Evolutionary conservation across 352 stramenopile species (phyloP), one percentile per base, ranked within the genome.

Genomic region (Globisporangium paddicum): DNA sequence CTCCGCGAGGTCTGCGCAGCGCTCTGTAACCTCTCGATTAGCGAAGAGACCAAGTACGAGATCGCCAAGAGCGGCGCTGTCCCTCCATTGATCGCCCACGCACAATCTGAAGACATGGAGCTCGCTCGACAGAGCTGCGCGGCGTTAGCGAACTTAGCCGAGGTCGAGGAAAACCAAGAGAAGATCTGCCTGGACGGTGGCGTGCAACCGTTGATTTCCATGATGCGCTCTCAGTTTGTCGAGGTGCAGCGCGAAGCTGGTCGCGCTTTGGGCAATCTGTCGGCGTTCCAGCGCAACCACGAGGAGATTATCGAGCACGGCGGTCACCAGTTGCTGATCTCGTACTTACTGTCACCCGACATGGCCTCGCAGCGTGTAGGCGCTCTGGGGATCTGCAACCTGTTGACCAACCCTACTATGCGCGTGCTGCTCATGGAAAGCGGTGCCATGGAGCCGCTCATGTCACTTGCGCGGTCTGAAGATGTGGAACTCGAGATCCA

Each of bases 31-130:
- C 76, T 99, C 28, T 97, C 93, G 6, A 72, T 97, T 34, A 93
- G 86, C 32, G 95, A 98, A 51, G 95, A 99, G 66, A 98, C 96
- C 65, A 98, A 98, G 70, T 98, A 98, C 61, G 96, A 98, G 68
- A 96, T 99, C 37, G 84, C 89, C 18, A 98, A 98, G 64, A 96
- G 80, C 49, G 96, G 96, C 3, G 89, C 88, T 4, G 83, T 98
- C 14, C 56, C 84, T 13, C 86, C 91, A 19, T 74, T 99, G 2
- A 94, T 98, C 34, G 72, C 78, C 5, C 87, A 97, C 41, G 93
- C 96, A 11, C 84, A 97, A 65, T 97, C 81, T 7, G 93, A 98
- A 64, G 95, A 99, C 67, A 94, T 96, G 77, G 75, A 93, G 34
- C 75, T 98, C 5, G 81, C 94, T 2, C 82, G 79, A 0, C 93